These are phyloP conservation scores for Tetragonia tetragonoides DNA, from an alignment of 148 eudicot species.

Conservation along the genomic window DNA sequence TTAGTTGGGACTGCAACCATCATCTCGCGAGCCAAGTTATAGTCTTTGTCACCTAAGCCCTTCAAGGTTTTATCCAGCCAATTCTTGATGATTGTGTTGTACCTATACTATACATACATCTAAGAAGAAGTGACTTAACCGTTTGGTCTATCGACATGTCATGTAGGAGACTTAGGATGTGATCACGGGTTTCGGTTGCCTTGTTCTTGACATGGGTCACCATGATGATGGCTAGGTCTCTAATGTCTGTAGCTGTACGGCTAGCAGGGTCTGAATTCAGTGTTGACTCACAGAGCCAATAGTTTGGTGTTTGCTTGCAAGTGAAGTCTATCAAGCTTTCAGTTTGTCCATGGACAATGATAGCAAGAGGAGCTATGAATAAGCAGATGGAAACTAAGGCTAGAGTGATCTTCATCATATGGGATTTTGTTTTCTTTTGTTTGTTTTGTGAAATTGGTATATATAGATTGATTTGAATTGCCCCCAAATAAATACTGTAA, in stretches of 20 bases:
- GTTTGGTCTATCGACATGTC: not conserved
- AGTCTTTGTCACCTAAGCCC: not conserved
- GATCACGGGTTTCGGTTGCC: not conserved
- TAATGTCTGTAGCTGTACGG: not conserved
- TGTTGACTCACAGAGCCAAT: constrained; percentile 13
- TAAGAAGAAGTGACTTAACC: not conserved
- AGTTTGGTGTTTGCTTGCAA: constrained; percentile 19
- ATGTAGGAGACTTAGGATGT: not conserved
- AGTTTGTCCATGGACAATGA: constrained; percentile 8
- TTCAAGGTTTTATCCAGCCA: not conserved
- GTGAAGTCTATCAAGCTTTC: constrained; percentile 10
- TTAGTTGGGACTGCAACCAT: not conserved
- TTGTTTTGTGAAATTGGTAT: too few relatives aligned
- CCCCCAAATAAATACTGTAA: too few relatives aligned
- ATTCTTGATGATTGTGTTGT: not conserved
- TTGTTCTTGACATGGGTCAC: not conserved
- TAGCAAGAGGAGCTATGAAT: not conserved
- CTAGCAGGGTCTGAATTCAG: not conserved
- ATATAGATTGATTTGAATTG: not conserved
- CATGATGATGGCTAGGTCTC: not conserved
- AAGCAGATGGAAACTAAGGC: not conserved
- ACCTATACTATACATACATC: not conserved
- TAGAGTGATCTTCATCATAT: not conserved
- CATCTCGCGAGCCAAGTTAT: not conserved
- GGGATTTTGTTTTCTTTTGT: not conserved